A percentile compares a stretch with the other conserved stretches of the same genome.
phyloP scores from a whole-genome alignment of 1,284 basidiomycete genomes.

The Pseudozyma flocculosa region DNA sequence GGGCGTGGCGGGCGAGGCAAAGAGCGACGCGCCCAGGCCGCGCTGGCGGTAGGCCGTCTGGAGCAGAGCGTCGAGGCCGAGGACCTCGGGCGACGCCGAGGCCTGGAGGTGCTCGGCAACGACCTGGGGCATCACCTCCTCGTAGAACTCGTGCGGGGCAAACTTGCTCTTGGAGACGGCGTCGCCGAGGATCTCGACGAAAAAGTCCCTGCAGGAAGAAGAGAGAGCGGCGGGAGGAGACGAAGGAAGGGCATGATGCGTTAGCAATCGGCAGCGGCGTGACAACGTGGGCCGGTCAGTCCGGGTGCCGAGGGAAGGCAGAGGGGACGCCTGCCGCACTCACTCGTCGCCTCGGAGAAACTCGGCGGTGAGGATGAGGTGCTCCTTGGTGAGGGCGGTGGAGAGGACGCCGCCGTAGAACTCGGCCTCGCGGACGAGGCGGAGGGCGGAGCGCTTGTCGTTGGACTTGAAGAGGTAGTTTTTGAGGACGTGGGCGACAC shows the following conservation, averaged over 20 bases:
- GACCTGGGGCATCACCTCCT: slow-evolving; percentile 53
- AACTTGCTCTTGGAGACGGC: slow-evolving; percentile 48
- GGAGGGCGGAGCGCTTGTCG: slow-evolving; percentile 74
- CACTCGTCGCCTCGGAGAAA: slow-evolving; percentile 95
- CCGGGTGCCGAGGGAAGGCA: too few relatives aligned
- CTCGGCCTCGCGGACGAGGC: slow-evolving; percentile 87
- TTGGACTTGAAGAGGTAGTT: slow-evolving; percentile 56
- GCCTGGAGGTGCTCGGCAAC: slow-evolving; percentile 47
- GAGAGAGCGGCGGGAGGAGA: too few relatives aligned
- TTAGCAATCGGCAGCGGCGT: too few relatives aligned
- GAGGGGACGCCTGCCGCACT: too few relatives aligned
- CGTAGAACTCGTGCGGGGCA: slow-evolving; percentile 51
- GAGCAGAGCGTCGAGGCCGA: slow-evolving; percentile 49
- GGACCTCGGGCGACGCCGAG: slow-evolving; percentile 35
- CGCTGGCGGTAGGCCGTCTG: slow-evolving; percentile 56
- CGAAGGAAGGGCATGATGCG: too few relatives aligned
- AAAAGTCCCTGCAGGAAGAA: slow-evolving; percentile 35
- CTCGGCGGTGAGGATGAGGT: slow-evolving; percentile 88
- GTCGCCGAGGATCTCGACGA: slow-evolving; percentile 54
- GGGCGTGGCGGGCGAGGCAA: slow-evolving; percentile 49
- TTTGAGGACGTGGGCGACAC: slow-evolving; percentile 48
- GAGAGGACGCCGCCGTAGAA: slow-evolving; percentile 91
- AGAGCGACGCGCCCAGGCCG: slow-evolving; percentile 52
- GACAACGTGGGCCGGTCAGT: too few relatives aligned
- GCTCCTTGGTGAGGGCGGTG: slow-evolving; percentile 80